Conservation (phyloP, 2,329 filamentous ascomycete genomes). For the Boeremia lycopersici region DNA sequence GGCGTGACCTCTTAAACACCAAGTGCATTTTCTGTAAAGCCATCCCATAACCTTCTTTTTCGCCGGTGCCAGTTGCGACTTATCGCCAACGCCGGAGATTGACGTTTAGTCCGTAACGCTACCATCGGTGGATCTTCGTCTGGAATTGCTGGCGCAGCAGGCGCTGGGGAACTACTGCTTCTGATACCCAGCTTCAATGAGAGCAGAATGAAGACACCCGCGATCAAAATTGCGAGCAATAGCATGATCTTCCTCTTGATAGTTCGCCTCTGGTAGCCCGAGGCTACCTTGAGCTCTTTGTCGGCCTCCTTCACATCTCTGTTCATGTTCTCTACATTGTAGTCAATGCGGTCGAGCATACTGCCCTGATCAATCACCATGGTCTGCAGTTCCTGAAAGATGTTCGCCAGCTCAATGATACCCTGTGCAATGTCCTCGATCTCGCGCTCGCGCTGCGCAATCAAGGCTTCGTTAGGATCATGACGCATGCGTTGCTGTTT, state of each 20-base stretch:
- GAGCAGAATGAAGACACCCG: conserved; percentile 82
- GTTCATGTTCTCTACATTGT: conserved; percentile 96
- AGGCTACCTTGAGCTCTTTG: conserved; percentile 86
- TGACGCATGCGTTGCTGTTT: conserved; percentile 66
- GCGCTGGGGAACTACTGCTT: conserved; percentile 32
- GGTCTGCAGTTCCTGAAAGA: conserved; percentile 92
- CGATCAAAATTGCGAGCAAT: conserved; percentile 81
- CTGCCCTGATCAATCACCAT: conserved; percentile 72
- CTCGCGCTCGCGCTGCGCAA: conserved; percentile 90
- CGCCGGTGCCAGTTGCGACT: conserved; percentile 43
- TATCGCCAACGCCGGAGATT: conserved; percentile 21
- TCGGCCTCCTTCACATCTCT: conserved; percentile 91
- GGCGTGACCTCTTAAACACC: conserved; percentile 5
- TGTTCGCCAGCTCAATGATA: conserved; percentile 94
- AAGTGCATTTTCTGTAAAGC: conserved; percentile 19
- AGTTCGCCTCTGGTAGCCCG: conserved; percentile 84
- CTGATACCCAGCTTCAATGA: conserved; percentile 75
- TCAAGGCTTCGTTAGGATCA: conserved; percentile 74
- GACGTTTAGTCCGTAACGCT: conserved; percentile 22
- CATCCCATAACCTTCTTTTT: conserved; percentile 43
- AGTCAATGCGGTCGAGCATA: conserved; percentile 63
- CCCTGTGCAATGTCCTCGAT: conserved; percentile 98
- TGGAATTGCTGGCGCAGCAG: conserved; percentile 23
- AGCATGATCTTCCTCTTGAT: conserved; percentile 94
- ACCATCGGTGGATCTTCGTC: conserved; percentile 28